A percentile compares a stretch with the other conserved stretches of the same genome.
phyloP scores from a whole-genome alignment of 2,329 filamentous ascomycete species.

The Emydomyces testavorans region DNA sequence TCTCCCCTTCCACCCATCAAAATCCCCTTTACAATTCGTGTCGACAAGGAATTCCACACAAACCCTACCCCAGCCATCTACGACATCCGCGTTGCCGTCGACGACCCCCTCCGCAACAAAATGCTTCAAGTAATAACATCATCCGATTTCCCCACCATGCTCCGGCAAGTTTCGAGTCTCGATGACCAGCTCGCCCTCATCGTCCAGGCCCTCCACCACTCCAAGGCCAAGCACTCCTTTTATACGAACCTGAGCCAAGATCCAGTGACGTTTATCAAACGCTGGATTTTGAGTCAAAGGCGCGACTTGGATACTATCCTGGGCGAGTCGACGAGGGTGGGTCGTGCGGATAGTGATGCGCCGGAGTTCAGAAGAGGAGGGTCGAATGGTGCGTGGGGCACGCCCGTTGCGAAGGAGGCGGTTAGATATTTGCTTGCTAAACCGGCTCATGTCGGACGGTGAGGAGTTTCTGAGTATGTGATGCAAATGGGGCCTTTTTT shows the following conservation, averaged over 20 bases:
- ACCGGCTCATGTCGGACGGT: constrained; percentile 23
- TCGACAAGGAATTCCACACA: constrained; percentile 72
- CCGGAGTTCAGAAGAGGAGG: constrained; percentile 41
- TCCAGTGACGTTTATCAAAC: constrained; percentile 69
- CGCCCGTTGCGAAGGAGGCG: constrained; percentile 49
- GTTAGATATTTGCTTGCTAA: constrained; percentile 50
- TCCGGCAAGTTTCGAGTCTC: constrained; percentile 63
- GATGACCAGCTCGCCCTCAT: constrained; percentile 80
- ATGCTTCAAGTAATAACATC: constrained; percentile 57
- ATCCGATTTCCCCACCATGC: constrained; percentile 55
- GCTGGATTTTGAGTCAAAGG: constrained; percentile 86
- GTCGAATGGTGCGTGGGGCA: constrained; percentile 51
- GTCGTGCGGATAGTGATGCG: constrained; percentile 45
- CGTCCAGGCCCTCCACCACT: constrained; percentile 69
- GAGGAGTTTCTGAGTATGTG: not conserved
- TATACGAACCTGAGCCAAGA: constrained; percentile 67
- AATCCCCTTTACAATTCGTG: constrained; percentile 83
- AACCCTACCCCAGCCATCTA: constrained; percentile 71
- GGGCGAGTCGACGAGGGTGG: constrained; percentile 58
- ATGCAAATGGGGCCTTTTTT: not conserved
- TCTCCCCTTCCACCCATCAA: constrained; percentile 68
- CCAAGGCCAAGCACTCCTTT: constrained; percentile 85
- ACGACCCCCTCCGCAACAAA: constrained; percentile 64
- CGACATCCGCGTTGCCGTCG: constrained; percentile 72
- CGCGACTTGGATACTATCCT: constrained; percentile 79